Base-by-base conservation (phyloP, 352 stramenopile species). In the Lagenidium giganteum region DNA sequence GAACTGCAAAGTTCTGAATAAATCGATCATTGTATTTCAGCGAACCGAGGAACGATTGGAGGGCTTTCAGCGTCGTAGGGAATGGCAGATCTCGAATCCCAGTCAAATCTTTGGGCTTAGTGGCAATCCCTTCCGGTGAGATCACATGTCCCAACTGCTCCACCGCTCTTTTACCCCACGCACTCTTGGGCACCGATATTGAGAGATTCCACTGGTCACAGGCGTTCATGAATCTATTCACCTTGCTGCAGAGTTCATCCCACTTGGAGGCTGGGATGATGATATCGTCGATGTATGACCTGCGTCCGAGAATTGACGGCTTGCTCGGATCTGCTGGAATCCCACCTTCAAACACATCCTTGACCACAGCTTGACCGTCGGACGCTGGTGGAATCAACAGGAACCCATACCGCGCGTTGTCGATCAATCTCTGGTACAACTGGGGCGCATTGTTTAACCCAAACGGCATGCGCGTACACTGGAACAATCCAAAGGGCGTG, bases 21-120 rank as follows among this genome's bases (percentile, higher is more conserved):
- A 60, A 60, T 43, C 50, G 43, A 33, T 53, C 8, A 28, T 60
- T 50, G 27, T 54, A 50, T n/a, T 54, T 54, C 23, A 60, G 17
- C 7, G 23, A 47, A 4, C 51, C 43, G 1, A 54, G 16, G 38
- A 60, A 60, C 17, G 30, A 54, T 43, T 60, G 51, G 5, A 54
- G 37, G 18, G 37, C 51, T 12, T 49, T 54, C 12, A 50, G 26
- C 8, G 25, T 54, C 4, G 28, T 41, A 13, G 51, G 51, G 35
- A 54, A 59, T 17, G 7, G 9, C n/a, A 51, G 17, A 0, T 49
- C 14, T 3, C 24, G 2, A 2, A 45, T 3, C 4, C 13, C 21
- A 22, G 48, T 53, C 1, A 14, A 30, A 4, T 46, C 24, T 27
- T 48, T 52, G 5, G 51, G 51, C 18, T 8, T 25, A 4, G 51